phyloP scores from a whole-genome alignment of 108 stramenopile species.

The Cyclotella kingstonii region DNA sequence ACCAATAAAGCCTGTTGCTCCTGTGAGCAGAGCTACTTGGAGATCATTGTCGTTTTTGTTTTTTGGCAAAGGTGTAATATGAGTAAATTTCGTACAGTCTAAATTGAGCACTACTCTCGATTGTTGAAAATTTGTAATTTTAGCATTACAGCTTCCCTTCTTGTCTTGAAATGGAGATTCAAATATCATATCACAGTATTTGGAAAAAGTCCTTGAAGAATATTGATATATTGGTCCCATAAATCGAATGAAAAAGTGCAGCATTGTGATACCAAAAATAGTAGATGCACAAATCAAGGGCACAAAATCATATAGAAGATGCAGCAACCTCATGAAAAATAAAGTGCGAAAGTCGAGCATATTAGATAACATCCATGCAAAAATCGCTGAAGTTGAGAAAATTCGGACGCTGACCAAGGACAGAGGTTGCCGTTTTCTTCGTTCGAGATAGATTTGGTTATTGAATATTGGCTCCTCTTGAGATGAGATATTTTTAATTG shows the following conservation, averaged over 20 bases:
- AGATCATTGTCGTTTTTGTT: conserved; percentile 3
- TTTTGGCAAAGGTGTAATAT: background rate
- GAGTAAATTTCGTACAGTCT: conserved; percentile 24
- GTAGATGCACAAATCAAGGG: conserved; percentile 4
- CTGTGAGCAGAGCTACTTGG: conserved; percentile 66
- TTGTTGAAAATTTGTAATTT: conserved; percentile 1
- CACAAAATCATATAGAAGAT: conserved; percentile 9
- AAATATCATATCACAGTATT: conserved; percentile 49
- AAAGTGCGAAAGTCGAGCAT: too few species aligned
- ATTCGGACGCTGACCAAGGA: too few species aligned
- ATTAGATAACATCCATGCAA: too few species aligned
- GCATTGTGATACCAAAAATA: conserved; percentile 5
- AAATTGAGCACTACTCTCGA: conserved; percentile 25
- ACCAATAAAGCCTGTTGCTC: conserved; percentile 88
- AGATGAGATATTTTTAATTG: conserved; percentile 8
- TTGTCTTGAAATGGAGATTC: conserved; percentile 28
- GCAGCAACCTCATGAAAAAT: conserved; percentile 5
- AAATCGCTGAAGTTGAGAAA: too few species aligned
- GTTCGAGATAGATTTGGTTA: too few species aligned
- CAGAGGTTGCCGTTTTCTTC: too few species aligned
- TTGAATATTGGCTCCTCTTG: too few species aligned
- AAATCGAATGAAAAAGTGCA: conserved; percentile 28
- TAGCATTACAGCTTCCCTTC: background rate
- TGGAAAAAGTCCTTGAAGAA: conserved; percentile 52
- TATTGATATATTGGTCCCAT: conserved; percentile 50